Base-by-base conservation (phyloP, 192 early-diverging fungal species). In the Radiomyces spectabilis region DNA sequence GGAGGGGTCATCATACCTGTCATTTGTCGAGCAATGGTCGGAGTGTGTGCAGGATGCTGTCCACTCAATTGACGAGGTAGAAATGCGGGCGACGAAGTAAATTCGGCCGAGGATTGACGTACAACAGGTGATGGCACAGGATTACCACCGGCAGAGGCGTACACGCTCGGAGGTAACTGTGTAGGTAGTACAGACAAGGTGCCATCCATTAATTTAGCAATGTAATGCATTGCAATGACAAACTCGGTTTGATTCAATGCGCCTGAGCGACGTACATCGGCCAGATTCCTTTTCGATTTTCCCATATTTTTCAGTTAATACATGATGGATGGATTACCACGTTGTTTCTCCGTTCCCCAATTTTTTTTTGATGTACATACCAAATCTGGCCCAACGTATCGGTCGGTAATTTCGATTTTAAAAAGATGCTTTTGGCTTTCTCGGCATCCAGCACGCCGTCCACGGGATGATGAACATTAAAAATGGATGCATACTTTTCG, bases 191-290 rank as follows among this genome's bases (percentile, higher is more conserved):
- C 70, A 35, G 71, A 61, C 30, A 82, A 69, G 16, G 75, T 76
- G 27, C 85, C 86, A 46, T 86, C 80, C 81, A 91, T 92, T 16
- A 86, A 68, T 49, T 83, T 78, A 15, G 86, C 79, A 48, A 98
- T 85, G 53, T 90, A 85, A 59, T 83, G 80, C 93, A 98, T 95
- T 33, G 91, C 92, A 44, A 91, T 82, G 37, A 86, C 78, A 65
- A 98, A 98, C 62, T 94, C 91, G 7, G 80, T 71, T 45, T 89
- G 71, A 48, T 83, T 79, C 29, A 98, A 63, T 45, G 81, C 78
- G 39, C 88, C 88, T 18, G 82, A 68, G 1, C 69, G 53, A 31
- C 81, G 77, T 10, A 83, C 79, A 61, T 98, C 93, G 4, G 86
- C 89, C 56, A 98, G 64, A 47, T 44, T 32, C 85, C 85, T 87